A percentile compares a stretch with the other conserved stretches of the same genome.
Conservation (phyloP, 2,329 filamentous ascomycete genomes). For the Orbilia blumenaviensis region DNA sequence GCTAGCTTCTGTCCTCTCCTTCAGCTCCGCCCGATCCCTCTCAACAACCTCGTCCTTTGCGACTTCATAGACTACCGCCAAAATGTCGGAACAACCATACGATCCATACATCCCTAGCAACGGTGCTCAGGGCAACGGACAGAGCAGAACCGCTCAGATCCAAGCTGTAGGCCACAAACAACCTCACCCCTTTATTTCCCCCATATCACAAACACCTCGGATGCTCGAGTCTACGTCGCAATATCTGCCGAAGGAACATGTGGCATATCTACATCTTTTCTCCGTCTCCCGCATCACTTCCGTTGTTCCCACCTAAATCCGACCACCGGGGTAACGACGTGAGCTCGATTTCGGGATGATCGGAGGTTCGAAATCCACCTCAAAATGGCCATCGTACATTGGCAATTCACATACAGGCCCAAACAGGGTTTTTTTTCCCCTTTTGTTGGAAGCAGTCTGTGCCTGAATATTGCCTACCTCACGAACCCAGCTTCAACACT, state of each 20-base stretch:
- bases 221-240: background rate
- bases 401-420: background rate
- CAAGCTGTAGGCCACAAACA: slow-evolving; percentile 77
- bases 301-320: background rate
- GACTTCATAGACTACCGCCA: background rate
- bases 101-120: slow-evolving; percentile 87
- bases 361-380: slow-evolving; percentile 7
- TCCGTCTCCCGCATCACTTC: background rate
- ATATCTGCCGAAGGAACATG: background rate
- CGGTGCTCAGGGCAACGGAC: slow-evolving; percentile 68
- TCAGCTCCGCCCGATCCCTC: slow-evolving; percentile 2
- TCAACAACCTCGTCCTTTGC: background rate
- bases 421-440: background rate
- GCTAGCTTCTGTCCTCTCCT: background rate
- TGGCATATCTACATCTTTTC: background rate
- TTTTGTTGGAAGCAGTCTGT: background rate
- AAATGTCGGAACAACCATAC: slow-evolving; percentile 69
- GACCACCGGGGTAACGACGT: background rate
- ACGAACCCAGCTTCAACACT: no score
- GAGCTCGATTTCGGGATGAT: background rate
- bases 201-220: background rate
- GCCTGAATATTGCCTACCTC: no score
- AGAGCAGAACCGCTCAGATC: slow-evolving; percentile 75
- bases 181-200: background rate
- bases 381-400: background rate